Conservation (phyloP, 2,329 filamentous ascomycete species). For the Verticillium isaacii region DNA sequence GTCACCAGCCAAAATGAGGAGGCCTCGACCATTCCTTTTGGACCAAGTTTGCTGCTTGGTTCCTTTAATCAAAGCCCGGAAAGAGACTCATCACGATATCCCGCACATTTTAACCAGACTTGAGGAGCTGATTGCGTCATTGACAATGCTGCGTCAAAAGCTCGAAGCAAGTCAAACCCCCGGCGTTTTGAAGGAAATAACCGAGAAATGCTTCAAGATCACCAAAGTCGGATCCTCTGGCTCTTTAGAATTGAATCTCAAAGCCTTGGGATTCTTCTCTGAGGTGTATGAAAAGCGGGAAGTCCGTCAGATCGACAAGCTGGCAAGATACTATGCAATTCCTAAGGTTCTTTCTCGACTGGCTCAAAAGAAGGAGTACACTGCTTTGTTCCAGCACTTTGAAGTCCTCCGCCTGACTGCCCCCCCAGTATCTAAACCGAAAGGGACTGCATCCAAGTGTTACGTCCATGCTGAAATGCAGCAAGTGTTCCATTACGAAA, state of each 20-base stretch:
- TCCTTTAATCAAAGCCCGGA: not conserved
- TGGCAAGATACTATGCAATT: not conserved
- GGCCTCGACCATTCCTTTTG: not conserved
- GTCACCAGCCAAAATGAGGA: no score
- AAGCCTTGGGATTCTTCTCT: not conserved
- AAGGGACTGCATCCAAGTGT: not conserved
- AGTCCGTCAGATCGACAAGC: not conserved
- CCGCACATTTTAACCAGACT: not conserved
- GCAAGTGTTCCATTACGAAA: not conserved
- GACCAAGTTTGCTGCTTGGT: not conserved
- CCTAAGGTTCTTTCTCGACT: not conserved
- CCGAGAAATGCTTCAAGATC: not conserved
- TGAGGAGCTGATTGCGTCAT: not conserved
- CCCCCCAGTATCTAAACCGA: not conserved
- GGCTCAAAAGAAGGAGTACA: not conserved
- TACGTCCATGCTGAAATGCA: not conserved
- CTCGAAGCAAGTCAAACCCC: not conserved
- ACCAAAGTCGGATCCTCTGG: not conserved
- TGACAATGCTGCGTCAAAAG: not conserved
- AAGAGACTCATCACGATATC: not conserved
- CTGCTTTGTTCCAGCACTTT: not conserved
- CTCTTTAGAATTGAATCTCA: not conserved
- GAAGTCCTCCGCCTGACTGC: not conserved
- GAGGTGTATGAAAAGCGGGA: not conserved
- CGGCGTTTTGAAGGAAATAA: not conserved